Conservation (phyloP, 306 rosid species). For the Psophocarpus tetragonolobus region DNA sequence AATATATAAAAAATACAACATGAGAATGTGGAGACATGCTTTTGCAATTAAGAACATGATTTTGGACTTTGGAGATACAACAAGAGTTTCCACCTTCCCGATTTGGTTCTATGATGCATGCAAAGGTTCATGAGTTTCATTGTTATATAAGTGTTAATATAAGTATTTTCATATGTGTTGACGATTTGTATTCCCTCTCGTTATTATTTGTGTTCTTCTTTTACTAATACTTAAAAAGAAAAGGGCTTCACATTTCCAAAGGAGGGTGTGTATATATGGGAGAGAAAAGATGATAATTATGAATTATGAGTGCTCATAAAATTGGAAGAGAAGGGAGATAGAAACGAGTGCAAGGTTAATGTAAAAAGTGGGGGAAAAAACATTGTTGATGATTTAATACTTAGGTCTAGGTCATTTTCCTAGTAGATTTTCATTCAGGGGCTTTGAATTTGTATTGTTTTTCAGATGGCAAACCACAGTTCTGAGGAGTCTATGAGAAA, state of each 20-base stretch:
- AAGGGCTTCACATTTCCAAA: not conserved
- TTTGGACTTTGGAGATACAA: too few species aligned
- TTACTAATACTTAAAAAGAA: too few species aligned
- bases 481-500: not conserved
- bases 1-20: too few species aligned
- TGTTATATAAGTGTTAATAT: not conserved
- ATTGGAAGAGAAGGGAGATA: not conserved
- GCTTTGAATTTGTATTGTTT: not conserved
- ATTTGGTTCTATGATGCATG: not conserved
- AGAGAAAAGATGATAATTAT: too few species aligned
- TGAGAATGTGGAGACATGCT: too few species aligned
- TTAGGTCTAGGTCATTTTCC: too few species aligned
- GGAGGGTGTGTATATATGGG: too few species aligned
- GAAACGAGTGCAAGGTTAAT: not conserved
- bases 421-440: not conserved
- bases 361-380: not conserved
- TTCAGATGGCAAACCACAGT: conserved; percentile 10
- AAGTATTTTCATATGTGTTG: not conserved
- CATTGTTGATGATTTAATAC: too few species aligned
- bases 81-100: not conserved
- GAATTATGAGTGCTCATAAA: too few species aligned
- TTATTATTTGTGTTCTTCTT: not conserved
- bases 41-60: too few species aligned
- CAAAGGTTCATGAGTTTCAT: not conserved
- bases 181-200: not conserved